Percentiles rank a stretch among this genome's conserved stretches.
phyloP scores from a whole-genome alignment of 1,284 basidiomycete genomes.

The Pholiota adiposa region DNA sequence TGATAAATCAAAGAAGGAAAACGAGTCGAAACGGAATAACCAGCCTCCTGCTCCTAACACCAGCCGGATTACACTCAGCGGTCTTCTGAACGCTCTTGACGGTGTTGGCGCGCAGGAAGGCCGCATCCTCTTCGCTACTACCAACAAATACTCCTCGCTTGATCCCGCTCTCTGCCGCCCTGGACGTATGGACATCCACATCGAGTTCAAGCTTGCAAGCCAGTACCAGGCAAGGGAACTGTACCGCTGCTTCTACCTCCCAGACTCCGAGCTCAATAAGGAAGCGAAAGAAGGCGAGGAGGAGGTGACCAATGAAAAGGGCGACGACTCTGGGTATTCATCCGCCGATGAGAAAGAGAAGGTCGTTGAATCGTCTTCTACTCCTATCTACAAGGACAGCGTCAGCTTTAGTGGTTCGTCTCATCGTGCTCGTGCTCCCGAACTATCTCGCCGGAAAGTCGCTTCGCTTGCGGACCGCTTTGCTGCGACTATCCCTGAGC shows the following conservation, averaged over 20 bases:
- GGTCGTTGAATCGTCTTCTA: not conserved
- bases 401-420: slow-evolving; percentile 26
- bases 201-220: slow-evolving; percentile 74
- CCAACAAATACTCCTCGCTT: slow-evolving; percentile 68
- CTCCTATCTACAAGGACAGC: slow-evolving; percentile 8
- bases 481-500: slow-evolving; percentile 59
- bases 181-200: slow-evolving; percentile 79
- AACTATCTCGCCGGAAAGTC: slow-evolving; percentile 27
- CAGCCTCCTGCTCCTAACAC: slow-evolving; percentile 16
- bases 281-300: slow-evolving; percentile 18
- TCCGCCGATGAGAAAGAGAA: slow-evolving; percentile 28
- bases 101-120: slow-evolving; percentile 80
- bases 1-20: slow-evolving; percentile 11
- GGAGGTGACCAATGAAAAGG: slow-evolving; percentile 20
- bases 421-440: slow-evolving; percentile 33
- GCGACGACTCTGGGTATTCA: slow-evolving; percentile 32
- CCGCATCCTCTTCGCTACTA: slow-evolving; percentile 77
- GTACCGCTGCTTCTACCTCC: slow-evolving; percentile 69
- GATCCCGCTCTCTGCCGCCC: slow-evolving; percentile 78
- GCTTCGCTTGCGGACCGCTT: slow-evolving; percentile 59
- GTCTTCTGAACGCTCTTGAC: slow-evolving; percentile 76
- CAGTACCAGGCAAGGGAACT: slow-evolving; percentile 66
- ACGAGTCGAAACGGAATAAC: slow-evolving; percentile 4
- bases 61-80: slow-evolving; percentile 64
- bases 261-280: slow-evolving; percentile 31